These are phyloP conservation scores for Rutstroemia sydowiana DNA, from an alignment of 2,329 filamentous ascomycete species.

Conservation along the genomic window DNA sequence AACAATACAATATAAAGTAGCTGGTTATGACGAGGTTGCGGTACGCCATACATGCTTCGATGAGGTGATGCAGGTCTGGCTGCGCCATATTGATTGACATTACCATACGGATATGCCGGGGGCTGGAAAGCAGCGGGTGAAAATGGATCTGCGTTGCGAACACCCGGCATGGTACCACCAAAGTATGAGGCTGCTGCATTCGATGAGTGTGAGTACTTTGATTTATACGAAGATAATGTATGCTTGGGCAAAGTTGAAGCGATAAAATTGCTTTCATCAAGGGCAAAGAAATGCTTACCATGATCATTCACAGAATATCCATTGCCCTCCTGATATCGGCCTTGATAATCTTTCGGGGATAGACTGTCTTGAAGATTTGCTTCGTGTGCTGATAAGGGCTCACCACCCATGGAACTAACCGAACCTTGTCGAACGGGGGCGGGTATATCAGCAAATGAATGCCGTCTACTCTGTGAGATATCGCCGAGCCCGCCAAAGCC, in stretches of 20 bases:
- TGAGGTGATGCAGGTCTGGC: slow-evolving; percentile 51
- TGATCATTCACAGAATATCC: slow-evolving; percentile 29
- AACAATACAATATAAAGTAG: slow-evolving; percentile 86
- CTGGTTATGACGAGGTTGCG: slow-evolving; percentile 58
- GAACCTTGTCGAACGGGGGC: slow-evolving; percentile 58
- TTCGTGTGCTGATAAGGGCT: slow-evolving; percentile 37
- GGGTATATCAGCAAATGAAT: slow-evolving; percentile 69
- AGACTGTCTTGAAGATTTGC: slow-evolving; percentile 23
- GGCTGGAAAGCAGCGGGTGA: slow-evolving; percentile 13
- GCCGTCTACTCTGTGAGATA: slow-evolving; percentile 65
- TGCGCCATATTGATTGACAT: slow-evolving; percentile 20
- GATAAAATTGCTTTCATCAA: too few relatives aligned
- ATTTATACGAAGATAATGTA: slow-evolving; percentile 5
- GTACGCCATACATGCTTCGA: slow-evolving; percentile 52
- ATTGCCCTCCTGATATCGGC: slow-evolving; percentile 25
- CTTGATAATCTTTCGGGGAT: slow-evolving; percentile 24
- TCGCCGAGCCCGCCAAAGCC: slow-evolving; percentile 56
- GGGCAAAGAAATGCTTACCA: slow-evolving; percentile 22
- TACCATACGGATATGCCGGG: slow-evolving; percentile 23
- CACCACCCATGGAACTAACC: slow-evolving; percentile 49
- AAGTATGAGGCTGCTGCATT: slow-evolving; percentile 29
- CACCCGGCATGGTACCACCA: slow-evolving; percentile 22
- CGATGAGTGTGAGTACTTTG: slow-evolving; percentile 18
- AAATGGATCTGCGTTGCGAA: slow-evolving; percentile 21
- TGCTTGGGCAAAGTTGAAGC: too few relatives aligned